phyloP scores from a whole-genome alignment of 2,329 filamentous ascomycete genomes.

The Scolecobasidium constrictum region DNA sequence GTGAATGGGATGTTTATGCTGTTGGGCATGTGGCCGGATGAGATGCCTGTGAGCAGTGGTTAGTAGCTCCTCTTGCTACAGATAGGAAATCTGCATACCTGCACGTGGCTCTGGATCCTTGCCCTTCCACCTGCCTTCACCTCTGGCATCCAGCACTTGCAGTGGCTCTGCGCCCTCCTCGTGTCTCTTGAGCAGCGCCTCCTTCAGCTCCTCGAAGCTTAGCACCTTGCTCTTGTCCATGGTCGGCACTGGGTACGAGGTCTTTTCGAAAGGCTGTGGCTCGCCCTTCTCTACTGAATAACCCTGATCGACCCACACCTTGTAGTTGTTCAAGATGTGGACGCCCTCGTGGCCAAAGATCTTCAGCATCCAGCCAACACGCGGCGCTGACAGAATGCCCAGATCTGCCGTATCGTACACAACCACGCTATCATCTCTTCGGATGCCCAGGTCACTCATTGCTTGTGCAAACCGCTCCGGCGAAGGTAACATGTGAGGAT shows the following conservation, averaged over 20 bases:
- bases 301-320: conserved; percentile 78
- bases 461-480: conserved; percentile 71
- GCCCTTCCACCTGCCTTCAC: conserved; percentile 69
- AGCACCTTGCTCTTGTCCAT: conserved; percentile 54
- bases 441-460: conserved; percentile 82
- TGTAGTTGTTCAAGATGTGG: conserved; percentile 92
- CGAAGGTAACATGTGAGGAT: conserved; percentile 91
- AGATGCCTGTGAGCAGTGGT: conserved; percentile 36
- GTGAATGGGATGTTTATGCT: conserved; percentile 74
- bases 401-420: conserved; percentile 89
- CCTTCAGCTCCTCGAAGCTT: conserved; percentile 71
- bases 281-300: conserved; percentile 72
- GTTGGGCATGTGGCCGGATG: conserved; percentile 85
- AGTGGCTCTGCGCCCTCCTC: conserved; percentile 76
- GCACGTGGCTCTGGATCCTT: conserved; percentile 76
- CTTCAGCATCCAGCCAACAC: conserved; percentile 86
- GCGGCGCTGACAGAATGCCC: conserved; percentile 87
- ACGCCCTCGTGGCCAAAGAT: conserved; percentile 84
- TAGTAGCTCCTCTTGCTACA: not conserved
- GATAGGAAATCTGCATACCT: conserved; percentile 31
- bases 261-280: conserved; percentile 32
- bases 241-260: conserved; percentile 32
- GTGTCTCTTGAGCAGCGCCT: conserved; percentile 63
- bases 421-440: conserved; percentile 77
- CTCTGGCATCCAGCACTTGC: conserved; percentile 82